Conservation (phyloP, 768 basidiomycete genomes). For the Saitozyma podzolica region DNA sequence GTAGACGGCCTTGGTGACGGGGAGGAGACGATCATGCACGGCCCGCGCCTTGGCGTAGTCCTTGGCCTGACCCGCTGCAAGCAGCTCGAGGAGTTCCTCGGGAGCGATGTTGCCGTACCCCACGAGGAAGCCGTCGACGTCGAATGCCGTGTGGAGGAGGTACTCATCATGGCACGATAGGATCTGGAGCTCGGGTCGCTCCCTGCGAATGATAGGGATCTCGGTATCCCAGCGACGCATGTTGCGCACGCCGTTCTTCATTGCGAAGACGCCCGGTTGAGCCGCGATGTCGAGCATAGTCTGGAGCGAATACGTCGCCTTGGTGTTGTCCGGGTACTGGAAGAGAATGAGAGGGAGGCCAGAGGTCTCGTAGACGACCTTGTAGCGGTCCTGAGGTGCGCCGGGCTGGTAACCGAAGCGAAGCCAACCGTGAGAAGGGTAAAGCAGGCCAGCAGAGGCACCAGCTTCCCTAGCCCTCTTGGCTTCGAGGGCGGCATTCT, state of each 20-base stretch:
- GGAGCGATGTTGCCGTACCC: slow-evolving; percentile 23
- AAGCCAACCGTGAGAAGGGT: slow-evolving; percentile 25
- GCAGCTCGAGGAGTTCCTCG: slow-evolving; percentile 13
- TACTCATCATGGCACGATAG: slow-evolving; percentile 25
- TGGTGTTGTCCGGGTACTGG: slow-evolving; percentile 22
- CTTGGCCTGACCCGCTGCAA: slow-evolving; percentile 13
- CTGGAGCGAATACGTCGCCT: slow-evolving; percentile 17
- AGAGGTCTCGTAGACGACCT: slow-evolving; percentile 15
- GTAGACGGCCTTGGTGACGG: slow-evolving; percentile 22
- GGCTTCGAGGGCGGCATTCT: slow-evolving; percentile 21
- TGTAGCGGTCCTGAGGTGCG: slow-evolving; percentile 19
- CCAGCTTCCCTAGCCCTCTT: slow-evolving; percentile 24
- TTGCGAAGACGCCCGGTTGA: slow-evolving; percentile 20
- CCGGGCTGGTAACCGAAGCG: slow-evolving; percentile 26
- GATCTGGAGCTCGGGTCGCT: slow-evolving; percentile 14
- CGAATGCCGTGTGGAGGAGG: slow-evolving; percentile 20
- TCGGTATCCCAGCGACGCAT: slow-evolving; percentile 26
- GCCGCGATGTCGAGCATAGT: slow-evolving; percentile 21
- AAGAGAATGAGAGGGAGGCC: slow-evolving; percentile 19
- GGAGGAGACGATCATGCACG: slow-evolving; percentile 18
- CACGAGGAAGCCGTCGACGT: slow-evolving; percentile 19
- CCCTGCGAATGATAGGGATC: slow-evolving; percentile 19
- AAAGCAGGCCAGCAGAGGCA: slow-evolving; percentile 19
- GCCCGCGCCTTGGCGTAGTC: slow-evolving; percentile 7
- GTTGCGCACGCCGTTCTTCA: slow-evolving; percentile 23